phyloP scores from a whole-genome alignment of 2,329 filamentous ascomycete genomes.

The Aspergillus puulaauensis region DNA sequence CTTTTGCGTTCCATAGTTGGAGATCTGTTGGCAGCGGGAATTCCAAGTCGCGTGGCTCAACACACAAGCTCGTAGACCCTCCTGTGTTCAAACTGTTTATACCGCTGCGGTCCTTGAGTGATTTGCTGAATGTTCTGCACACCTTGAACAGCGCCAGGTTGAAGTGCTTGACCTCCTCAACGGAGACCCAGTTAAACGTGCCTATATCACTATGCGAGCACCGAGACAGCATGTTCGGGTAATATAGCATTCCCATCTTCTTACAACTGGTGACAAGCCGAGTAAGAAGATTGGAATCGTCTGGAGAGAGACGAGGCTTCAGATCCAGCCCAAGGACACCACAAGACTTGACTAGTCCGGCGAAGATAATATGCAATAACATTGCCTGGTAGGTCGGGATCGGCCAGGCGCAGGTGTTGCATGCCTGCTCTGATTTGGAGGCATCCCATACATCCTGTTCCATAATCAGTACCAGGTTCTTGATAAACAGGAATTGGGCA shows the following conservation, averaged over 20 bases:
- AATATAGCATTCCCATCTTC: slow-evolving; percentile 28
- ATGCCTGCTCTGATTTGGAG: background rate
- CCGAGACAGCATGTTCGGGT: slow-evolving; percentile 25
- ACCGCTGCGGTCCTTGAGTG: no score
- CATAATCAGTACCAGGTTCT: no score
- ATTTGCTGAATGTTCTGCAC: background rate
- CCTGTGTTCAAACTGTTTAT: no score
- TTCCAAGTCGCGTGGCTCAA: no score
- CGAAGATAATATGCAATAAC: slow-evolving; percentile 31
- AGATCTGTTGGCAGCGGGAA: no score
- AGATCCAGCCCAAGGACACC: slow-evolving; percentile 14
- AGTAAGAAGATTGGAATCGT: slow-evolving; percentile 18
- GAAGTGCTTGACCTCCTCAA: slow-evolving; percentile 33
- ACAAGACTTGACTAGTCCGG: background rate
- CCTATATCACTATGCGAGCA: slow-evolving; percentile 12
- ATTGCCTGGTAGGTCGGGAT: slow-evolving; percentile 34
- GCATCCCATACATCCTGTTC: slow-evolving; percentile 26
- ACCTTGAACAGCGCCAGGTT: slow-evolving; percentile 27
- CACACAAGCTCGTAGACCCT: no score
- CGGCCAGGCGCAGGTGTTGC: slow-evolving; percentile 24
- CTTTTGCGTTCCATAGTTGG: no score
- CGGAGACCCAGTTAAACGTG: slow-evolving; percentile 21
- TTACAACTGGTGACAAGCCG: slow-evolving; percentile 28
- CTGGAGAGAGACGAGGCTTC: slow-evolving; percentile 4
- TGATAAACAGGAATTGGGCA: no score